Evolutionary conservation across 2,329 filamentous ascomycete species (phyloP).

Genomic region (Lecanoromycetidae sp.): DNA sequence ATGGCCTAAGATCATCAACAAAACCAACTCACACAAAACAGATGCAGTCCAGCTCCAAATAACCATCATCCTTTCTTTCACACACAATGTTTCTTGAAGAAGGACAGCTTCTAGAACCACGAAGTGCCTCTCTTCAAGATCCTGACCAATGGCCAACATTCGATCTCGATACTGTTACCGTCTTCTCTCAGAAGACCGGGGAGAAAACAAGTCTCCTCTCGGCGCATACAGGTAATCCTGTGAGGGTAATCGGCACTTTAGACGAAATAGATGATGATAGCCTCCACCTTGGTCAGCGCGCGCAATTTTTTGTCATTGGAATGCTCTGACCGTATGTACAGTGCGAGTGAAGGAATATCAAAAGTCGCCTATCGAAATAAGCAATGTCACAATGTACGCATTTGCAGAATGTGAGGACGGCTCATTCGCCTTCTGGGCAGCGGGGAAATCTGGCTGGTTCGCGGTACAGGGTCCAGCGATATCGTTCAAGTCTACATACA

Average conservation of each 20-base stretch:
- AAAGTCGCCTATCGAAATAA: constrained; percentile 34
- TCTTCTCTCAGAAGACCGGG: constrained; percentile 30
- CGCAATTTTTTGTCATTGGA: neutral
- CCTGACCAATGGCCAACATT: constrained; percentile 46
- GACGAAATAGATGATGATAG: constrained; percentile 35
- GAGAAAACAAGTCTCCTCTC: constrained; percentile 39
- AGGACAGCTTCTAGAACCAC: constrained; percentile 10
- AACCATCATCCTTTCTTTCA: neutral
- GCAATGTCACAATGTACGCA: constrained; percentile 38
- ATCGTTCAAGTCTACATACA: constrained; percentile 41
- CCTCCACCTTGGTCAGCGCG: constrained; percentile 29
- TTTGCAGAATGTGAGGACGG: constrained; percentile 44
- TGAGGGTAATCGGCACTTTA: constrained; percentile 43
- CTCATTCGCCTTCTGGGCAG: constrained; percentile 47
- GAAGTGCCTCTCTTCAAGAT: constrained; percentile 6
- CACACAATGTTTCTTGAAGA: constrained; percentile 7
- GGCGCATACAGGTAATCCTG: constrained; percentile 42
- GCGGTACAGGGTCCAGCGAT: constrained; percentile 39
- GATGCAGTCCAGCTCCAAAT: neutral
- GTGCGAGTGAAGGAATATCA: constrained; percentile 30
- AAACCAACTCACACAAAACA: too few relatives aligned
- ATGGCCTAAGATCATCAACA: too few relatives aligned
- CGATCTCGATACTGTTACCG: constrained; percentile 42
- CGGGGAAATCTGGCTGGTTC: constrained; percentile 52
- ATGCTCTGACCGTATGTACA: constrained; percentile 17